phyloP scores from a whole-genome alignment of 768 basidiomycete genomes.

The Psilocybe tampanensis region DNA sequence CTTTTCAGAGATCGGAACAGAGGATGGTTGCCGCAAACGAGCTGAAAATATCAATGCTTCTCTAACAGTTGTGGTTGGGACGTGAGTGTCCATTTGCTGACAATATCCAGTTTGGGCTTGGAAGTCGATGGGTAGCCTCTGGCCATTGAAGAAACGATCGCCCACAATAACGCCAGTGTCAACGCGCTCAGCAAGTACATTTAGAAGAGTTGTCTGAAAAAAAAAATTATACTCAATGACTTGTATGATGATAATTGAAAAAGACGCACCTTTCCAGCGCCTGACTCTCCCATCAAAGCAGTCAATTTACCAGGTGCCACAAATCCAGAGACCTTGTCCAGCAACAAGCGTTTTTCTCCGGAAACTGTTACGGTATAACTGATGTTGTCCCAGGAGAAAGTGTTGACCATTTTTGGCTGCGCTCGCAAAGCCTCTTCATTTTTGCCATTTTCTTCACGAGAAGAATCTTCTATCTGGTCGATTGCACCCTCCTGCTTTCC shows the following conservation, averaged over 20 bases:
- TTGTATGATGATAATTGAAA: conserved; percentile 3
- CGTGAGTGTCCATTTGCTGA: conserved; percentile 85
- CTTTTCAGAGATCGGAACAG: conserved; percentile 69
- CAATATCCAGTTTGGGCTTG: conserved; percentile 80
- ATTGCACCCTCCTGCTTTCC: not conserved
- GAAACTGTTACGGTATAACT: conserved; percentile 64
- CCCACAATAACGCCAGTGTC: conserved; percentile 51
- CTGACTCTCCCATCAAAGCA: conserved; percentile 70
- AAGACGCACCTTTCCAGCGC: conserved; percentile 48
- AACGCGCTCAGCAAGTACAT: conserved; percentile 55
- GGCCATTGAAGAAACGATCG: conserved; percentile 58
- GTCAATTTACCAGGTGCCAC: conserved; percentile 83
- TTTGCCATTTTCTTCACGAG: conserved; percentile 23
- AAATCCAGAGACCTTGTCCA: conserved; percentile 78
- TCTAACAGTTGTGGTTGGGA: conserved; percentile 73
- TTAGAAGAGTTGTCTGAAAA: conserved; percentile 54
- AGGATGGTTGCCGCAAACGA: conserved; percentile 70
- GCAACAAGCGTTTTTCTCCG: conserved; percentile 48
- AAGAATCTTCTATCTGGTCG: conserved; percentile 12
- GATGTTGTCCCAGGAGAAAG: conserved; percentile 82
- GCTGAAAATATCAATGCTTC: conserved; percentile 85
- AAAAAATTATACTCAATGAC: not conserved
- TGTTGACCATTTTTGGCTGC: conserved; percentile 49
- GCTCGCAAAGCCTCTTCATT: conserved; percentile 36
- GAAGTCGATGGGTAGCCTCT: conserved; percentile 55